Base-by-base conservation (phyloP, 75 land plant species). In the Cunninghamia lanceolata region DNA sequence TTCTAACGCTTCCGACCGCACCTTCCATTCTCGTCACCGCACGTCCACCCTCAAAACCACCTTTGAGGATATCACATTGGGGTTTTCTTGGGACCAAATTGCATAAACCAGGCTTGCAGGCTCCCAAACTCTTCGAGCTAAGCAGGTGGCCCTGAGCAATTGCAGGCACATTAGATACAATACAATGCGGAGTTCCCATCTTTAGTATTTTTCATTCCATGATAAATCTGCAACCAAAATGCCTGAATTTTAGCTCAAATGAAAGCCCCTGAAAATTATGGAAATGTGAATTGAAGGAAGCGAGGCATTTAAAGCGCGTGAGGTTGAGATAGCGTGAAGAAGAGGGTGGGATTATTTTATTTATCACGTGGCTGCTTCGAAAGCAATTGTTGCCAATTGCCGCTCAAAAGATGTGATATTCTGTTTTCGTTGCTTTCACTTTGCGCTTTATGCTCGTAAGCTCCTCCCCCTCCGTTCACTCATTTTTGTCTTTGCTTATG, bases 221-320 rank as follows among this genome's bases (percentile, higher is more conserved):
- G 52, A 13, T 45, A 45, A 80, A 80, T n/a, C 82, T 80, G 82
- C 82, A 45, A n/a, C 30, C 32, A 80, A 45, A 80, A 43, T 80
- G 32, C 47, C 43, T 39, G n/a, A 40, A 78, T 30, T 36, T 17
- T 21, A 11, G n/a, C 52, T 80, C 82, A 45, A 80, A 80, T 11
- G n/a, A 80, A 5, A 25, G 82, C 0, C 28, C 46, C 30, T 28
- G 52, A 45, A n/a, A 80, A 39, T 9, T 1, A 6, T 25, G 45
- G 40, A 19, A 21, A 19, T 21, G n/a, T 77, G 28, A 42, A 25
- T 77, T 40, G 45, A 19, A 19, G 9, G 9, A 16, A 38, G 3
- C 1, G 28, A 77, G 30, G 50, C 9, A 80, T 43, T 1, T 5
- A 43, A 42, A 9, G 32, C 47, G 32, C 28, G 25, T 43, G 15